phyloP scores from a whole-genome alignment of 2,329 filamentous ascomycete genomes.

The Madurella mycetomatis region DNA sequence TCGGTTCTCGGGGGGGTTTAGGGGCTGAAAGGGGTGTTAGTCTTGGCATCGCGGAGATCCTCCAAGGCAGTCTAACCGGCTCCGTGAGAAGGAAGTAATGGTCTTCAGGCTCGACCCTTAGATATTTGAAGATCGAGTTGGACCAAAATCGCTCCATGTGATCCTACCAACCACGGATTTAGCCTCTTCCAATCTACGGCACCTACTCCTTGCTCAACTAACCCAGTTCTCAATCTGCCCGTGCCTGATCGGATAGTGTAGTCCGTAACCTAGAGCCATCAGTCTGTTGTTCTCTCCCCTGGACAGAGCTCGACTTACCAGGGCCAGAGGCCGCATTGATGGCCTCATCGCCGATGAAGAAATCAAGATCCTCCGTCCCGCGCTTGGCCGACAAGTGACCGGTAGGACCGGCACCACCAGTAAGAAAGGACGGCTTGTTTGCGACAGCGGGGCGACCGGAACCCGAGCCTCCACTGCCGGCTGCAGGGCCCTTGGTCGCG shows the following conservation, averaged over 20 bases:
- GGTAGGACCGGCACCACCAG: slow-evolving; percentile 76
- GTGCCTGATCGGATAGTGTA: slow-evolving; percentile 96
- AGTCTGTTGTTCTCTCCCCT: slow-evolving; percentile 1
- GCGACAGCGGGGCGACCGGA: slow-evolving; percentile 85
- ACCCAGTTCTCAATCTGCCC: slow-evolving; percentile 99
- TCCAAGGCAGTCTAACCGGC: slow-evolving; percentile 54
- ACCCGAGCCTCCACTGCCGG: slow-evolving; percentile 68
- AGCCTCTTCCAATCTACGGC: slow-evolving; percentile 18
- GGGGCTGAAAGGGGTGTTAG: slow-evolving; percentile 55
- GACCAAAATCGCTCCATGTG: slow-evolving; percentile 99
- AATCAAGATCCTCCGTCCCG: slow-evolving; percentile 95
- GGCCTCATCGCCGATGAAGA: slow-evolving; percentile 97
- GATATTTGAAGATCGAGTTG: slow-evolving; percentile 99
- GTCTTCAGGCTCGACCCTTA: slow-evolving; percentile 95
- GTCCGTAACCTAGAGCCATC: slow-evolving; percentile 67
- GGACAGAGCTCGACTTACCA: slow-evolving; percentile 9
- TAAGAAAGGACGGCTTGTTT: slow-evolving; percentile 94
- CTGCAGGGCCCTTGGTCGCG: slow-evolving; percentile 79
- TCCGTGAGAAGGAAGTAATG: slow-evolving; percentile 98
- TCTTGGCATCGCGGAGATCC: background rate
- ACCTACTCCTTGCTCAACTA: slow-evolving; percentile 30
- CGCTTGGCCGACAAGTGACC: slow-evolving; percentile 87
- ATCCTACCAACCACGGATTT: slow-evolving; percentile 54
- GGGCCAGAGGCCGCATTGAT: slow-evolving; percentile 78
- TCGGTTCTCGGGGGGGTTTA: slow-evolving; percentile 97